Conservation (phyloP, 2,329 filamentous ascomycete species). For the Leptographium wingfieldii region DNA sequence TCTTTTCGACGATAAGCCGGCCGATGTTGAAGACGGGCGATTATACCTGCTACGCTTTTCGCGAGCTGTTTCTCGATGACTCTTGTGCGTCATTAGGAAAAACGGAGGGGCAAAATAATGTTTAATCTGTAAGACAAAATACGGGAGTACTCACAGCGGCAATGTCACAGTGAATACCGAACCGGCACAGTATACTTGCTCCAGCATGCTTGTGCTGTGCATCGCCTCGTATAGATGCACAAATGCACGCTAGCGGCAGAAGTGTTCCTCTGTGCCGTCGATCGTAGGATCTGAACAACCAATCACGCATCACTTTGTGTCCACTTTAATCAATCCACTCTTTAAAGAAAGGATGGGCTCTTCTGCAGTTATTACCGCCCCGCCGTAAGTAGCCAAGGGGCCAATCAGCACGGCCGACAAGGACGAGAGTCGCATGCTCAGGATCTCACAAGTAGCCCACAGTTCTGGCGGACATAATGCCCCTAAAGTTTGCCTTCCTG, state of each 20-base stretch:
- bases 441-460: background rate
- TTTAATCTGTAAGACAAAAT: background rate
- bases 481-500: background rate
- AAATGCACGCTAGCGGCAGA: slow-evolving; percentile 3
- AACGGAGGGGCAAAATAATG: background rate
- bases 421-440: background rate
- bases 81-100: background rate
- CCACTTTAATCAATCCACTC: background rate
- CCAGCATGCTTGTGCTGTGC: background rate
- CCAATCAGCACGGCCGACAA: slow-evolving; percentile 22
- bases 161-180: background rate
- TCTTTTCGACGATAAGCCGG: background rate
- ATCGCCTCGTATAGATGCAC: background rate
- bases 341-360: background rate
- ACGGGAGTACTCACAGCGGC: background rate
- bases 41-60: background rate
- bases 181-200: background rate
- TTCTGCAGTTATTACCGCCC: background rate
- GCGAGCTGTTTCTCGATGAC: background rate
- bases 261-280: background rate
- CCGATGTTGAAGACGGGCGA: background rate
- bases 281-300: background rate
- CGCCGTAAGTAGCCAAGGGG: slow-evolving; percentile 3
- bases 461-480: background rate
- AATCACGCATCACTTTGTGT: background rate